Base-by-base conservation (phyloP, 805 yeast genomes). In the Saccharomycopsis malanga region DNA sequence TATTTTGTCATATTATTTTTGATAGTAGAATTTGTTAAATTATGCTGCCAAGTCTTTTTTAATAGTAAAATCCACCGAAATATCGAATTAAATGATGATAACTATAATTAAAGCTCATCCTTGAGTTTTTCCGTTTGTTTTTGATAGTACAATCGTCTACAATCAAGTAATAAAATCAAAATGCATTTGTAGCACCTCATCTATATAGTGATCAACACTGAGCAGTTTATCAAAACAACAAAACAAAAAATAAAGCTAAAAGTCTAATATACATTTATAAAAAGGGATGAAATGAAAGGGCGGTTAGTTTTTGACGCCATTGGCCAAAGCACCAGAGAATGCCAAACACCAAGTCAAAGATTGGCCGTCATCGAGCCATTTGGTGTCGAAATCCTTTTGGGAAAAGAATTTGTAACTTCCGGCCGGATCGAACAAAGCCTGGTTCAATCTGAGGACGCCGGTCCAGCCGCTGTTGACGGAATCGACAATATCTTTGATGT, bases 291-390 rank as follows among this genome's bases (percentile, higher is more conserved):
- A n/a, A 44, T 10, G 17, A 21, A 25, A 39, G 21, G 25, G 25
- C 9, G 20, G 21, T 39, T 21, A 24, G 18, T 9, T 23, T 23
- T 15, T 18, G 6, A 38, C 42, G 14, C 32, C 42, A 30, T 51
- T 51, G 4, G 52, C 53, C 7, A 52, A 23, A 35, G 52, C 2
- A 80, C 75, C 95, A 39, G 86, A 70, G 56, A 75, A 85, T 0
- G 95, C 79, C 54, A 88, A 68, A n/a, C 89, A 81, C 95, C 96
- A 88, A 0, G 96, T 83, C 53, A 79, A 66, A 17, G 91, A 79
- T 71, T 87, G 91, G 2, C 97, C 97, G 50, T 77, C 75, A 57
- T 89, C 97, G 40, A 89, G 74, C 55, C 72, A 73, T 3, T 60
- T 56, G 15, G 66, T 65, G 34, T 68, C 58, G 73, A 86, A 88